Evolutionary conservation across 2,329 filamentous ascomycete species (phyloP), one percentile per base, ranked within the genome.

Genomic region (Epichloe brachyelytri): DNA sequence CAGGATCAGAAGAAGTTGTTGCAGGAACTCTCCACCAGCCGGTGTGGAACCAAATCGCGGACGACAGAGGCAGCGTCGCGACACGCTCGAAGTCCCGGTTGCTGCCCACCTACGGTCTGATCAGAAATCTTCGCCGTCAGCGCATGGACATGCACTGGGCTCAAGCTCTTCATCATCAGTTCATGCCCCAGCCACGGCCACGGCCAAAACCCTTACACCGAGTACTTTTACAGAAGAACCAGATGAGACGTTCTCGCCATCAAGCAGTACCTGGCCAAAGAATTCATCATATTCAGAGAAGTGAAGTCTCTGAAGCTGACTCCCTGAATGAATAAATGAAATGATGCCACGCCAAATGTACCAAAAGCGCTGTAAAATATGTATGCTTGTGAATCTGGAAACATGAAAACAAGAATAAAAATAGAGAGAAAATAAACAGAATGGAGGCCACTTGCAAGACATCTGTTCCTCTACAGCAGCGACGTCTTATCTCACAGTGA

Each of bases 81-180:
- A 56, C 17, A 57, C 55, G 1, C 54, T 56, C 8, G 54, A 57
- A 43, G 53, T 57, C 37, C 55, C 57, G 10, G 12, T 22, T 22
- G 38, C 46, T 7, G 22, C 36, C 5, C 39, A 49, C 30, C n/a
- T 46, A 2, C 34, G 37, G 30, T 40, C 22, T 11, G 40, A 36
- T 15, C 33, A 19, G 12, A 15, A 44, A 10, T 8, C 19, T 5
- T 50, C 22, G 8, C 11, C 22, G 2, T 34, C 50, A n/a, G 17
- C 15, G 7, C 19, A 20, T 30, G 41, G 26, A 19, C 43, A 20
- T 14, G 8, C 5, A n/a, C 10, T 3, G 12, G 47, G 22, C 3
- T 20, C 46, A 3, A 36, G 20, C 26, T 34, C 22, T 36, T 33
- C 15, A 36, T 19, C 20, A 37, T 19, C 20, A 11, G 17, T 15